A percentile compares a stretch with the other conserved stretches of the same genome.
Conservation (phyloP, 2,329 filamentous ascomycete genomes). For the Botryotinia calthae region DNA sequence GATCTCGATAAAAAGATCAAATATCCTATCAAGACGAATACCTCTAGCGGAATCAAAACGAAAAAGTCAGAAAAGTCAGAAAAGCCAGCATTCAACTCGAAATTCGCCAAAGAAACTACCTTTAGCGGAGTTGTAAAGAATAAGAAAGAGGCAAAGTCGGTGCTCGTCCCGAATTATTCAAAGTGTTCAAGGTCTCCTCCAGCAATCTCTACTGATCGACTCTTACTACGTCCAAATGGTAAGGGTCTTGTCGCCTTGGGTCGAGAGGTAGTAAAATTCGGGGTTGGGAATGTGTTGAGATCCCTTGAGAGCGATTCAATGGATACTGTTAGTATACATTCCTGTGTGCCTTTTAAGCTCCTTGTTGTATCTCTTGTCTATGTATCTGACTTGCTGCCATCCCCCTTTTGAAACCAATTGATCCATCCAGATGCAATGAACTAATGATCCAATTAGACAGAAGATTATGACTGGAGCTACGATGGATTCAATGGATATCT, state of each 20-base stretch:
- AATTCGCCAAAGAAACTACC: neutral
- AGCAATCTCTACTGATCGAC: neutral
- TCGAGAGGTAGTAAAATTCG: neutral
- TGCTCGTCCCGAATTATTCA: neutral
- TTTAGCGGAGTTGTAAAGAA: neutral
- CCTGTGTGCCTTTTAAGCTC: neutral
- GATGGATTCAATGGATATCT: constrained; percentile 13
- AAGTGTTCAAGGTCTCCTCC: neutral
- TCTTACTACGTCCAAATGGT: neutral
- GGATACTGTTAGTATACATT: constrained; percentile 9
- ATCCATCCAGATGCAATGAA: neutral
- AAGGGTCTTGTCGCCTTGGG: neutral
- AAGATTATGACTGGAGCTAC: constrained; percentile 14
- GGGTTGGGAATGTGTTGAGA: neutral
- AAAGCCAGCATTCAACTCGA: neutral
- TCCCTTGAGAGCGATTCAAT: neutral
- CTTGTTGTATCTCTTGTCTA: neutral
- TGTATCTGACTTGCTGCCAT: neutral
- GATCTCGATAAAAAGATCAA: neutral
- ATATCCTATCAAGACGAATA: neutral
- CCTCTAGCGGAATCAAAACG: too few relatives aligned
- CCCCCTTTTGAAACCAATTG: neutral
- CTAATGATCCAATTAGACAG: neutral
- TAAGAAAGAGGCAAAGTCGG: neutral
- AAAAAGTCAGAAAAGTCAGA: neutral